Evolutionary conservation across 2,329 filamentous ascomycete species (phyloP).

Genomic region (Stagonosporopsis cucurbitacearum): DNA sequence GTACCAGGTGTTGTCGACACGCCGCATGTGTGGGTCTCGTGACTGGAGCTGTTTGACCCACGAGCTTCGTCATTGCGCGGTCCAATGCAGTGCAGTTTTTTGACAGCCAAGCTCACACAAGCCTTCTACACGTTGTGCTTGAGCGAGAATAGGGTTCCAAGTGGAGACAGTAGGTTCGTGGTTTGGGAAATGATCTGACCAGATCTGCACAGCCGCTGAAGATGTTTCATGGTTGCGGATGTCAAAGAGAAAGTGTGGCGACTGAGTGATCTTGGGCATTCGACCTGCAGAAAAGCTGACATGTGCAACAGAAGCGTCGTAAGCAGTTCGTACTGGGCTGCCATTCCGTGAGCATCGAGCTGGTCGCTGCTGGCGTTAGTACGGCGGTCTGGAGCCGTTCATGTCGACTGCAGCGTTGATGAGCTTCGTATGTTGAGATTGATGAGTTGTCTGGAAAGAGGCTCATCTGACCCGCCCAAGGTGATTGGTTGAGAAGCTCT

Average conservation of each 20-base stretch:
- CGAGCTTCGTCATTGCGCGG: slow-evolving; percentile 11
- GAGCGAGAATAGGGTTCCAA: slow-evolving; percentile 3
- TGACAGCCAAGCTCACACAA: slow-evolving; percentile 22
- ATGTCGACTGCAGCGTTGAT: neutral
- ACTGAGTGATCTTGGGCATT: neutral
- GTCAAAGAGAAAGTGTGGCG: slow-evolving; percentile 8
- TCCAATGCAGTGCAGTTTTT: slow-evolving; percentile 5
- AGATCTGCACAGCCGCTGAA: slow-evolving; percentile 14
- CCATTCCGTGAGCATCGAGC: neutral
- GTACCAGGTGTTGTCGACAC: slow-evolving; percentile 4
- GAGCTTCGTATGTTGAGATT: neutral
- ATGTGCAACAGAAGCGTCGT: slow-evolving; percentile 4
- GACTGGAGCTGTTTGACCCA: slow-evolving; percentile 26
- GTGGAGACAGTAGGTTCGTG: slow-evolving; percentile 1
- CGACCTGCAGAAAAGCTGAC: slow-evolving; percentile 2
- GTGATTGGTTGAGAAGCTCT: slow-evolving; percentile 6
- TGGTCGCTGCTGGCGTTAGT: neutral
- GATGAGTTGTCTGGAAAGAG: neutral
- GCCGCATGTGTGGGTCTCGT: slow-evolving; percentile 6
- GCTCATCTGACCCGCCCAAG: slow-evolving; percentile 3
- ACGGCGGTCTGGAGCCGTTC: slow-evolving; percentile 2
- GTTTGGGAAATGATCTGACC: neutral
- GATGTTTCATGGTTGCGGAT: slow-evolving; percentile 14
- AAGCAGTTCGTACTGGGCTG: neutral
- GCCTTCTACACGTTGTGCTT: slow-evolving; percentile 22